Percentiles rank a stretch among this genome's conserved stretches.
These are phyloP conservation scores for Monilinia fructicola DNA, from an alignment of 2,329 filamentous ascomycete genomes.

Conservation along the genomic window DNA sequence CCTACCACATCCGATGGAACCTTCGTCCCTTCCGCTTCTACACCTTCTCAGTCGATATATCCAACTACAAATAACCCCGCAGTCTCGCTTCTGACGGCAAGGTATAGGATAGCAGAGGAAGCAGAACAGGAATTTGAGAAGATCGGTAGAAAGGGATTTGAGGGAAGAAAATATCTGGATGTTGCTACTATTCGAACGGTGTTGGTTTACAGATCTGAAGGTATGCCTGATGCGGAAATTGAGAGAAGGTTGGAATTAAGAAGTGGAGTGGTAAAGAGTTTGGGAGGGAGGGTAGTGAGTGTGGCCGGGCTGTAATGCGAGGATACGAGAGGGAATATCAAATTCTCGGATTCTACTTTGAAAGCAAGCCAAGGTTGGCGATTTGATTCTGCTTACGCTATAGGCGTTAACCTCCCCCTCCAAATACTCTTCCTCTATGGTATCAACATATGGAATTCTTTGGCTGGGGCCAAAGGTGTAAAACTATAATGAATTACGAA, in stretches of 20 bases:
- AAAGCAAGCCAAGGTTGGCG: neutral
- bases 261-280: conserved; percentile 44
- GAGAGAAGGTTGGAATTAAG: conserved; percentile 47
- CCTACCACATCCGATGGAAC: conserved; percentile 19
- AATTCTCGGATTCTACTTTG: neutral
- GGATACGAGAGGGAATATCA: too few relatives aligned
- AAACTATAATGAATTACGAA: conserved; percentile 11
- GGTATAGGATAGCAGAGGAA: conserved; percentile 62
- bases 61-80: conserved; percentile 34
- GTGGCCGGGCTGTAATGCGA: neutral
- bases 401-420: neutral
- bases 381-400: neutral
- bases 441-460: neutral
- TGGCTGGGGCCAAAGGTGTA: neutral
- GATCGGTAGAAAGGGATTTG: conserved; percentile 40
- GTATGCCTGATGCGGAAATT: conserved; percentile 31
- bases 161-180: conserved; percentile 49
- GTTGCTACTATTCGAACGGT: conserved; percentile 50
- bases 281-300: conserved; percentile 32
- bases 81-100: conserved; percentile 36
- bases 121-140: conserved; percentile 55
- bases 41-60: conserved; percentile 33
- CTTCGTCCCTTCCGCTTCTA: conserved; percentile 33
- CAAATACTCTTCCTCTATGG: neutral
- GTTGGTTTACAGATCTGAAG: conserved; percentile 48